phyloP scores from a whole-genome alignment of 257 asterid species.

The Plantago elongata region DNA sequence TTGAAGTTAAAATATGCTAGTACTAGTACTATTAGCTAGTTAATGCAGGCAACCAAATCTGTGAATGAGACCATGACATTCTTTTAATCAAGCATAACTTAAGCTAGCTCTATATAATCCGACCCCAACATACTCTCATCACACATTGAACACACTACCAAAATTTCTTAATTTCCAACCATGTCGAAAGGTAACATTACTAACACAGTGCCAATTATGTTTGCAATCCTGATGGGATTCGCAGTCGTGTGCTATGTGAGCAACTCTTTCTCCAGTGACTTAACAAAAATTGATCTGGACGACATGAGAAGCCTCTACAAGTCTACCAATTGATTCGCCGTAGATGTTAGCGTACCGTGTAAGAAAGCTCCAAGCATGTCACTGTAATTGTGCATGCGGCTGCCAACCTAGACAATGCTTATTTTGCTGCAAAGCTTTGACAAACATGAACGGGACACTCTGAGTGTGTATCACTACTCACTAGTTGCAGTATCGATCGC shows the following conservation, averaged over 20 bases:
- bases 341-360: neutral
- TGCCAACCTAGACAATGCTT: neutral
- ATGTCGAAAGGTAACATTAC: neutral
- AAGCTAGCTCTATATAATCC: neutral
- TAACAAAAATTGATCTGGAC: neutral
- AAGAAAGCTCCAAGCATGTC: neutral
- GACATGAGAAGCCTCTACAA: neutral
- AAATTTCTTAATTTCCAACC: neutral
- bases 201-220: neutral
- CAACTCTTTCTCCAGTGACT: neutral
- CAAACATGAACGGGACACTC: neutral
- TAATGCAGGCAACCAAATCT: neutral
- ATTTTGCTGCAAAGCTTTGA: neutral
- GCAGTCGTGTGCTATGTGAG: neutral
- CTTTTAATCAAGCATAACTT: neutral
- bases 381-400: neutral
- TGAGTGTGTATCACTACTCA: neutral
- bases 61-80: neutral
- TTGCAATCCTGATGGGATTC: neutral
- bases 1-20: too few relatives aligned
- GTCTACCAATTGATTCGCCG: neutral
- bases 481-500: too few relatives aligned
- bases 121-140: neutral
- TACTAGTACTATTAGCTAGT: neutral
- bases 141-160: too few relatives aligned